phyloP scores from a whole-genome alignment of 371 early-diverging fungal genomes.

The Paraphysoderma sedebokerense region DNA sequence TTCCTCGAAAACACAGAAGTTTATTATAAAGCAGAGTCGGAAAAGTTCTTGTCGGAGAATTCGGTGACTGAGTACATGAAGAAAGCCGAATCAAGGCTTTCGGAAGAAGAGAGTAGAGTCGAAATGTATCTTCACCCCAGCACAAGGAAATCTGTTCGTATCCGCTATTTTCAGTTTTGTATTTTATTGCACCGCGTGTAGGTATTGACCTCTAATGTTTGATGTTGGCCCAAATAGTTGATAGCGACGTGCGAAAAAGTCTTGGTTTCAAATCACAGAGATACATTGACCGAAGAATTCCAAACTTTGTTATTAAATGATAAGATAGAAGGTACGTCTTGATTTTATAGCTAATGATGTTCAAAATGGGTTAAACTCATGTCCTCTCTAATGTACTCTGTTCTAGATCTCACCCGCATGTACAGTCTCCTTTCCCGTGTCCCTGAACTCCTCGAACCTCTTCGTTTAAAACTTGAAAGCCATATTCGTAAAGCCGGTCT shows the following conservation, averaged over 20 bases:
- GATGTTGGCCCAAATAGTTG: constrained; percentile 14
- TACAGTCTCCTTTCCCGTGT: constrained; percentile 62
- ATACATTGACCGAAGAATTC: constrained; percentile 73
- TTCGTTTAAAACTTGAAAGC: constrained; percentile 57
- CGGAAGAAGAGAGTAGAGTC: constrained; percentile 77
- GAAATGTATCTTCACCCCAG: constrained; percentile 68
- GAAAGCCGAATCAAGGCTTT: constrained; percentile 66
- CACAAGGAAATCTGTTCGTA: constrained; percentile 43
- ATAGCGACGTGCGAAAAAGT: constrained; percentile 63
- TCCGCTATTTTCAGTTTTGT: too few species aligned
- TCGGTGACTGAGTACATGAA: constrained; percentile 85
- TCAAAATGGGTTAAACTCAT: background rate
- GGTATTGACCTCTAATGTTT: background rate
- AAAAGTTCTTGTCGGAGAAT: constrained; percentile 67
- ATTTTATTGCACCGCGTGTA: too few species aligned
- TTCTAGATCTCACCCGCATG: constrained; percentile 63
- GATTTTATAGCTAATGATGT: background rate
- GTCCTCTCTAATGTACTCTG: background rate
- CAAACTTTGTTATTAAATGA: constrained; percentile 64
- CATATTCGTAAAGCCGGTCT: constrained; percentile 74
- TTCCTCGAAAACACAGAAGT: constrained; percentile 60
- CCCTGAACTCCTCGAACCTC: constrained; percentile 53
- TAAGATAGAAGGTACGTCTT: constrained; percentile 43
- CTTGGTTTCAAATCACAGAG: constrained; percentile 62
- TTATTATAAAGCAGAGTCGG: constrained; percentile 73